These are phyloP conservation scores for Fomitopsis betulina DNA, from an alignment of 1,284 basidiomycete genomes.

Conservation along the genomic window DNA sequence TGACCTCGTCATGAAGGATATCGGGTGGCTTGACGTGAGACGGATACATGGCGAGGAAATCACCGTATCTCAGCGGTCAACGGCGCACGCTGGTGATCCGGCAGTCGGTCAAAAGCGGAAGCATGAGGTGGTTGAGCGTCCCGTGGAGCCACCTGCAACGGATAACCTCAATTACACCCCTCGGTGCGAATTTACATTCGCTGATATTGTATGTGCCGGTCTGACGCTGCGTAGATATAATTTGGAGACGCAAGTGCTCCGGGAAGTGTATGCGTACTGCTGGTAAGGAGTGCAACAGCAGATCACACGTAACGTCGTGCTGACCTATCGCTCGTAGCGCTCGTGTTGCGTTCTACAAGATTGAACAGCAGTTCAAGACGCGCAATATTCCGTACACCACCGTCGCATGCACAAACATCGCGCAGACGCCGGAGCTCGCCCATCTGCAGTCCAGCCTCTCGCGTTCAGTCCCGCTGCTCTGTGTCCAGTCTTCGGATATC, in stretches of 20 bases:
- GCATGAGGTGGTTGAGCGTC: conserved; percentile 23
- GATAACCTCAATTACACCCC: conserved; percentile 11
- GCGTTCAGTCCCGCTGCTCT: conserved; percentile 74
- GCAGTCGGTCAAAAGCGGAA: conserved; percentile 33
- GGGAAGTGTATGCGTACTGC: conserved; percentile 77
- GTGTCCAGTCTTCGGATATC: conserved; percentile 77
- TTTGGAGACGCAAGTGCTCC: conserved; percentile 62
- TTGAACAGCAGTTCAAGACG: conserved; percentile 84
- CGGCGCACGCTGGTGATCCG: conserved; percentile 1
- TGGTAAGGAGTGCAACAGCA: conserved; percentile 44
- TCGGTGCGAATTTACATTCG: conserved; percentile 14
- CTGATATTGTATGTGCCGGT: not conserved
- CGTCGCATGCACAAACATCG: conserved; percentile 56
- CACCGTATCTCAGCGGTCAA: conserved; percentile 17
- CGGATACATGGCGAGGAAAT: conserved; percentile 47
- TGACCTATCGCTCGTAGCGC: conserved; percentile 45
- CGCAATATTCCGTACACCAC: conserved; percentile 76
- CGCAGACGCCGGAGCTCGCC: conserved; percentile 41
- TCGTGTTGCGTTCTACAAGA: conserved; percentile 83
- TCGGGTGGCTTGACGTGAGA: conserved; percentile 71
- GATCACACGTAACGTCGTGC: not conserved
- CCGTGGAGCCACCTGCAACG: conserved; percentile 6
- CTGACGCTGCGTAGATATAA: conserved; percentile 44
- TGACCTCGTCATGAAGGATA: conserved; percentile 64
- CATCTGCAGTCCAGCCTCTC: conserved; percentile 66